Conservation (phyloP, 2,329 filamentous ascomycete genomes). For the Diplocarpon mali region DNA sequence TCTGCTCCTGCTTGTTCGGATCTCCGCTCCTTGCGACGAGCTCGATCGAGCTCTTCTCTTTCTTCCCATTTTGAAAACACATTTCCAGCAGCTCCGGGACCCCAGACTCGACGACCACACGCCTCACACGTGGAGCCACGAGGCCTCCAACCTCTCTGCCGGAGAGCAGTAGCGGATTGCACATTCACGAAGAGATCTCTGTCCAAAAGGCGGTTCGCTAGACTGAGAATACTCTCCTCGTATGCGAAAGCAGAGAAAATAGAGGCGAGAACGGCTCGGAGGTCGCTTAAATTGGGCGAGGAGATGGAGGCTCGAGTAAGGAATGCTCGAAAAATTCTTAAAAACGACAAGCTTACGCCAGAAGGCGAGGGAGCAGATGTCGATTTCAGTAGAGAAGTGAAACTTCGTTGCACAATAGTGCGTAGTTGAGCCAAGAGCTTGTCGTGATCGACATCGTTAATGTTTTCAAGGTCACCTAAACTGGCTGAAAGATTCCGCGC, state of each 20-base stretch:
- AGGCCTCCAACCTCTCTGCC: conserved; percentile 83
- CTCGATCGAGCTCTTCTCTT: conserved; percentile 39
- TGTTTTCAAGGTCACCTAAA: conserved; percentile 31
- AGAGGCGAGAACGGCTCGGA: conserved; percentile 73
- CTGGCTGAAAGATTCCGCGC: conserved; percentile 52
- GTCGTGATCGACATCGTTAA: conserved; percentile 37
- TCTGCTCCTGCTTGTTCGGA: conserved; percentile 25
- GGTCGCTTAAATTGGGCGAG: conserved; percentile 77
- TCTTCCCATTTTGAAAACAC: conserved; percentile 78
- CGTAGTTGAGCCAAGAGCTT: conserved; percentile 60
- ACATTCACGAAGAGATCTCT: conserved; percentile 83
- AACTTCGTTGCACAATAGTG: conserved; percentile 76
- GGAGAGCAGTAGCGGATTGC: conserved; percentile 57
- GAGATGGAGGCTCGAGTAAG: conserved; percentile 69
- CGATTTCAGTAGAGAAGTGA: conserved; percentile 72
- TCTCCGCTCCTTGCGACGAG: conserved; percentile 28
- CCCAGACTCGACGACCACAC: conserved; percentile 77
- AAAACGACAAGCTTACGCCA: conserved; percentile 58
- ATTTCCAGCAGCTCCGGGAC: conserved; percentile 65
- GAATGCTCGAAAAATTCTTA: conserved; percentile 82
- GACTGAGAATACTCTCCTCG: conserved; percentile 75
- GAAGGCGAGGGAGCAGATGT: conserved; percentile 41
- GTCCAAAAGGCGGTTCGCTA: conserved; percentile 80
- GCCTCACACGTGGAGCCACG: conserved; percentile 78
- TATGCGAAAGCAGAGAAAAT: conserved; percentile 95